A percentile compares a stretch with the other conserved stretches of the same genome.
These are phyloP conservation scores for Podospora bellae-mahoneyi DNA, from an alignment of 495 filamentous ascomycete species.

Conservation along the genomic window DNA sequence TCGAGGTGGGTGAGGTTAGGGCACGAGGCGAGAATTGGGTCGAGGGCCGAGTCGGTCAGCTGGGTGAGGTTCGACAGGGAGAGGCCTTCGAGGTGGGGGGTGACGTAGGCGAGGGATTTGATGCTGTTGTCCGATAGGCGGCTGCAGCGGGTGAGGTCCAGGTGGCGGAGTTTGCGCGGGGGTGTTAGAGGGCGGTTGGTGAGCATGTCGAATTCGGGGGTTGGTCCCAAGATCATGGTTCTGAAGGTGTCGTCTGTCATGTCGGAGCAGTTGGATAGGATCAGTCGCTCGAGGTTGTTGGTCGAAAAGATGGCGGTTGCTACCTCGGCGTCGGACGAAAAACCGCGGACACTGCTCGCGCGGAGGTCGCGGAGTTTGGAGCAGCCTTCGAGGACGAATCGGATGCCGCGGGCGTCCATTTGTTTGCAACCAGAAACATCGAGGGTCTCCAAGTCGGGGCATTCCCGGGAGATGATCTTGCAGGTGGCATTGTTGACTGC, in stretches of 20 bases:
- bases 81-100: conserved; percentile 77
- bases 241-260: conserved; percentile 69
- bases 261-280: conserved; percentile 72
- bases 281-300: conserved; percentile 76
- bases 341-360: conserved; percentile 77
- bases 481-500: conserved; percentile 80
- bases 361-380: conserved; percentile 71
- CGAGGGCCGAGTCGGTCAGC: conserved; percentile 71
- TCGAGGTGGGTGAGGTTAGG: conserved; percentile 82
- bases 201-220: conserved; percentile 74
- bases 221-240: conserved; percentile 66
- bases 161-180: conserved; percentile 73
- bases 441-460: conserved; percentile 72
- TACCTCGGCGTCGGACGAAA: conserved; percentile 61
- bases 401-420: conserved; percentile 78
- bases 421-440: conserved; percentile 91
- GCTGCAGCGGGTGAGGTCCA: conserved; percentile 78
- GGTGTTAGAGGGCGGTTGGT: conserved; percentile 73
- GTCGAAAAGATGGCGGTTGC: conserved; percentile 68
- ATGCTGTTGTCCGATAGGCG: conserved; percentile 69
- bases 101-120: conserved; percentile 61
- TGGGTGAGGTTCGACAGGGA: conserved; percentile 69
- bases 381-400: conserved; percentile 68
- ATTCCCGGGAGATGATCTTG: conserved; percentile 81
- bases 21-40: conserved; percentile 66